Percentiles rank a stretch among this genome's conserved stretches.
phyloP scores from a whole-genome alignment of 148 eudicot species.

The Nyssa sinensis region DNA sequence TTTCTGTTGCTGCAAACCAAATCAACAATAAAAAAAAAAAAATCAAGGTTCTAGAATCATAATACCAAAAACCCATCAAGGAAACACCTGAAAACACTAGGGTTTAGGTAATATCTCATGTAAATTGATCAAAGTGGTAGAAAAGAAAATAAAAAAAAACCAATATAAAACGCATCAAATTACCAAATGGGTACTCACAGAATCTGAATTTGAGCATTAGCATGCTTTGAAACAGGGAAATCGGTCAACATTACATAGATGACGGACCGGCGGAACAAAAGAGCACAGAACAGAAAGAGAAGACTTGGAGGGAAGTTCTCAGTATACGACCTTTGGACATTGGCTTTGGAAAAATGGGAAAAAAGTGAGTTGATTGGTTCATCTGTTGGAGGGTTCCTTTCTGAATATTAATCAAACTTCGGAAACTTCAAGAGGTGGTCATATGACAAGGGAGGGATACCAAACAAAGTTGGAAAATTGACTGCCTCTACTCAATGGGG shows the following conservation, averaged over 20 bases:
- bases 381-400: neutral
- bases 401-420: neutral
- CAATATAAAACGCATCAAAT: neutral
- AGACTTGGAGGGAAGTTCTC: neutral
- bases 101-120: slow-evolving; percentile 1
- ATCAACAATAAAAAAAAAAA: neutral
- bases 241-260: neutral
- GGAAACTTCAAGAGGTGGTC: neutral
- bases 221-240: neutral
- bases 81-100: slow-evolving; percentile 1
- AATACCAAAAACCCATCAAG: neutral
- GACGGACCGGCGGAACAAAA: neutral
- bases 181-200: slow-evolving; percentile 1
- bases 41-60: neutral
- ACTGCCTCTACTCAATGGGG: neutral
- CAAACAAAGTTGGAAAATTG: neutral
- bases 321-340: neutral
- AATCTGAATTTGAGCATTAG: neutral
- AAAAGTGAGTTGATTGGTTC: neutral
- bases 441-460: too few relatives aligned
- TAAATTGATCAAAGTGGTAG: neutral
- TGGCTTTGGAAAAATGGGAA: neutral
- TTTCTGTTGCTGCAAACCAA: slow-evolving; percentile 8
- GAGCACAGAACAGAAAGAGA: neutral
- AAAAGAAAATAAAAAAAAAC: too few relatives aligned